phyloP scores from a whole-genome alignment of 202 grass and related monocot genomes.

The Saccharum hybrid region DNA sequence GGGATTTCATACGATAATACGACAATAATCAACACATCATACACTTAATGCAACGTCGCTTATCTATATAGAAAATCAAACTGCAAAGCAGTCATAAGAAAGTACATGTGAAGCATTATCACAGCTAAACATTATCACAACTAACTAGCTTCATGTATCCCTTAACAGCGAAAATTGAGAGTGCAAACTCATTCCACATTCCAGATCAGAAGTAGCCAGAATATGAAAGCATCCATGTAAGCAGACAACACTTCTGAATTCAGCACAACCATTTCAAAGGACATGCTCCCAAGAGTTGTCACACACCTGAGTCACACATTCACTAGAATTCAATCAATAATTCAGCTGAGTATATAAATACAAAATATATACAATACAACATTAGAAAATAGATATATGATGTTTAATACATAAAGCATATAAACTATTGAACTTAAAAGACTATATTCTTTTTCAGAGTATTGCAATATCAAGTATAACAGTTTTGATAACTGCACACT shows the following conservation, averaged over 20 bases:
- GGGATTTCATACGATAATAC: slow-evolving; percentile 12
- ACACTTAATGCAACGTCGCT: slow-evolving; percentile 11
- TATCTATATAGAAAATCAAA: slow-evolving; percentile 43
- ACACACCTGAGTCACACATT: slow-evolving; percentile 86
- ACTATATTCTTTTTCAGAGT: neutral
- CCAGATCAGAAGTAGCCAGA: slow-evolving; percentile 66
- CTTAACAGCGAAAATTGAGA: slow-evolving; percentile 52
- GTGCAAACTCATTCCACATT: slow-evolving; percentile 52
- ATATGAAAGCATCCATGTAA: slow-evolving; percentile 92
- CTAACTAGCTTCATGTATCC: slow-evolving; percentile 59
- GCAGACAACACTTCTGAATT: slow-evolving; percentile 84
- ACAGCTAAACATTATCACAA: slow-evolving; percentile 30
- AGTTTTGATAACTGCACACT: neutral
- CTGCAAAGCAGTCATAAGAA: slow-evolving; percentile 50
- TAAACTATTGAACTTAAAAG: neutral
- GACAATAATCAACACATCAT: neutral
- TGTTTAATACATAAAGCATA: slow-evolving; percentile 13
- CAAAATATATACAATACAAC: slow-evolving; percentile 32
- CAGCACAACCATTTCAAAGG: slow-evolving; percentile 87
- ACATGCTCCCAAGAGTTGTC: slow-evolving; percentile 81
- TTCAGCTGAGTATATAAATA: slow-evolving; percentile 49
- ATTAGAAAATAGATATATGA: slow-evolving; percentile 27
- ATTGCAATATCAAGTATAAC: neutral
- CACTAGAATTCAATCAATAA: slow-evolving; percentile 82
- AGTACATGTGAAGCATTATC: slow-evolving; percentile 52